These are phyloP conservation scores for Pyricularia sp. DNA, from an alignment of 2,329 filamentous ascomycete genomes.

Conservation along the genomic window DNA sequence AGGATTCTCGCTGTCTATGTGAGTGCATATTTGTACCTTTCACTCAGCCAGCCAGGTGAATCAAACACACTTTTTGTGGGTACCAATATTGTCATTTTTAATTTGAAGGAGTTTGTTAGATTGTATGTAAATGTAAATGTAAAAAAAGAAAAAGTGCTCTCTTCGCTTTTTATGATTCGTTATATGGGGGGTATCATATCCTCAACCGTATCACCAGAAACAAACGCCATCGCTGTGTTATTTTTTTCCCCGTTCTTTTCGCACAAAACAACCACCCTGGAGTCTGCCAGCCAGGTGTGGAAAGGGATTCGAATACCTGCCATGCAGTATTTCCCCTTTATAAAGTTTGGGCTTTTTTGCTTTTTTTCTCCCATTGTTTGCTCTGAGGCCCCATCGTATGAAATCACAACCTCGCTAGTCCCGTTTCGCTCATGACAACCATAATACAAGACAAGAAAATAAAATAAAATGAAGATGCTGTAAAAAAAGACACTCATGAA, in stretches of 20 bases:
- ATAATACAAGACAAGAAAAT: neutral
- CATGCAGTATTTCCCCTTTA: neutral
- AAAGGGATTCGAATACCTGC: neutral
- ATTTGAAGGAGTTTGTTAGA: neutral
- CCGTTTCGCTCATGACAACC: neutral
- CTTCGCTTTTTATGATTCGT: slow-evolving; percentile 11
- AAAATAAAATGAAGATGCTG: neutral
- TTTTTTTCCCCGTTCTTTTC: slow-evolving; percentile 2
- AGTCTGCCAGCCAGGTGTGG: slow-evolving; percentile 15
- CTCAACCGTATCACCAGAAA: slow-evolving; percentile 28
- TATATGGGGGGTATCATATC: slow-evolving; percentile 25
- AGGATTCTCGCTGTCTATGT: neutral
- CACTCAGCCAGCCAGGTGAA: neutral
- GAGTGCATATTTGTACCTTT: neutral
- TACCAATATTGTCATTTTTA: neutral
- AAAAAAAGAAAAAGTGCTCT: neutral
- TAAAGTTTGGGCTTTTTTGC: slow-evolving; percentile 3
- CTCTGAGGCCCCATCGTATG: slow-evolving; percentile 19
- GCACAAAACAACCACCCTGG: slow-evolving; percentile 8
- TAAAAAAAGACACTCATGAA: neutral
- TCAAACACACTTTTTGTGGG: neutral
- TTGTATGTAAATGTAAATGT: neutral
- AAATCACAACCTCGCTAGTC: neutral
- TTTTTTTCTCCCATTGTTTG: slow-evolving; percentile 11
- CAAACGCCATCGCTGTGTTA: slow-evolving; percentile 19